phyloP scores from a whole-genome alignment of 306 rosid genomes.

The Cicer yamashitae region DNA sequence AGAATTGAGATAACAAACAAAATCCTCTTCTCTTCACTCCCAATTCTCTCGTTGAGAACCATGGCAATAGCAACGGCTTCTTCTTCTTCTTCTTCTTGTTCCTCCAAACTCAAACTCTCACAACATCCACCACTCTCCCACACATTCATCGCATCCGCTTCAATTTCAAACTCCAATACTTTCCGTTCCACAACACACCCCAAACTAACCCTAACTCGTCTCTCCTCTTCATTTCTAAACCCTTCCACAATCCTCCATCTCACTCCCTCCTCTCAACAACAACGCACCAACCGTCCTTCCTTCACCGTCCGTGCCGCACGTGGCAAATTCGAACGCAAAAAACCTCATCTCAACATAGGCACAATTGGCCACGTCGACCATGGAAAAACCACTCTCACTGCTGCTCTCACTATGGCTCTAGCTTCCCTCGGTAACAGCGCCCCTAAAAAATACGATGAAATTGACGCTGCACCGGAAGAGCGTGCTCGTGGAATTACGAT shows the following conservation, averaged over 20 bases:
- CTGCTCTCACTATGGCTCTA: slow-evolving; percentile 88
- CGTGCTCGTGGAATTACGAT: slow-evolving; percentile 89
- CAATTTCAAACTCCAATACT: slow-evolving; percentile 41
- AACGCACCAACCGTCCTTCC: slow-evolving; percentile 21
- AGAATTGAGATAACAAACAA: background rate
- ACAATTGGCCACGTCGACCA: slow-evolving; percentile 96
- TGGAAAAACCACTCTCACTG: slow-evolving; percentile 90
- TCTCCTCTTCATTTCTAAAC: slow-evolving; percentile 69
- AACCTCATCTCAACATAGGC: slow-evolving; percentile 87
- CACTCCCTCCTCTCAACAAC: slow-evolving; percentile 39
- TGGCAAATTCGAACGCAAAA: slow-evolving; percentile 84
- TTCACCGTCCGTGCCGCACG: slow-evolving; percentile 80
- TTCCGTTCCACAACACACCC: slow-evolving; percentile 57
- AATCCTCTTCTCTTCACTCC: slow-evolving; percentile 1
- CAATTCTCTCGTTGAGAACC: background rate
- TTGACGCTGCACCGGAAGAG: slow-evolving; percentile 90
- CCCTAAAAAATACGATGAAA: slow-evolving; percentile 84
- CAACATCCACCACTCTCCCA: slow-evolving; percentile 19
- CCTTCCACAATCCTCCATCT: slow-evolving; percentile 69
- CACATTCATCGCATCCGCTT: slow-evolving; percentile 25
- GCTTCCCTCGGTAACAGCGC: slow-evolving; percentile 66
- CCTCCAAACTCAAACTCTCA: slow-evolving; percentile 54
- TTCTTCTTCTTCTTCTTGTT: slow-evolving; percentile 41
- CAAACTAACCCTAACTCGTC: slow-evolving; percentile 50
- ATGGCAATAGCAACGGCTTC: slow-evolving; percentile 58